These are phyloP conservation scores for Aspergillus melleus DNA, from an alignment of 2,329 filamentous ascomycete genomes.

Conservation along the genomic window DNA sequence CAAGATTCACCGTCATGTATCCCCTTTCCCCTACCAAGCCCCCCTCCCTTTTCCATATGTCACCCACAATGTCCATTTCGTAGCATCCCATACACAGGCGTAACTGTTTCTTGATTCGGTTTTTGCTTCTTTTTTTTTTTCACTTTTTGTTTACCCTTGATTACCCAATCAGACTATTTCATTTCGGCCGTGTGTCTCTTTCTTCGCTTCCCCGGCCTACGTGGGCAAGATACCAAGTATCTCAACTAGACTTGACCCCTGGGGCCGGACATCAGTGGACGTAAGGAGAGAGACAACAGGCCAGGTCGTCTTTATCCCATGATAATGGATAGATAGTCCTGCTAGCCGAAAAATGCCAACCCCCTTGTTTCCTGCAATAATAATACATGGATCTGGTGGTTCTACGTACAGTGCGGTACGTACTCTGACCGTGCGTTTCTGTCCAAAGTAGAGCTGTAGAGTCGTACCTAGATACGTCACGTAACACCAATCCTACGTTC, in stretches of 20 bases:
- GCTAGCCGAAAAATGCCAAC: slow-evolving; percentile 10
- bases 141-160: slow-evolving; percentile 7
- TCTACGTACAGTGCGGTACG: too few relatives aligned
- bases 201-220: background rate
- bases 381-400: too few relatives aligned
- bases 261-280: background rate
- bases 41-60: slow-evolving; percentile 16
- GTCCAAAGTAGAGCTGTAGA: background rate
- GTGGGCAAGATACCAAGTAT: background rate
- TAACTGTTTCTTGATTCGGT: slow-evolving; percentile 35
- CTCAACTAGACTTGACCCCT: background rate
- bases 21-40: slow-evolving; percentile 17
- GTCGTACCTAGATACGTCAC: background rate
- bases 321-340: slow-evolving; percentile 12
- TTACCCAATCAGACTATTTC: slow-evolving; percentile 1
- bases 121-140: slow-evolving; percentile 21
- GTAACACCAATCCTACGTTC: background rate
- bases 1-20: slow-evolving; percentile 52
- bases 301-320: background rate
- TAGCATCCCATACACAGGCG: slow-evolving; percentile 45
- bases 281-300: background rate
- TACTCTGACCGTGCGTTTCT: background rate
- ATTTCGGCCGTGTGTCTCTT: background rate
- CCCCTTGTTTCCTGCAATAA: background rate
- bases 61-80: slow-evolving; percentile 20